Evolutionary conservation across 345 rosid genomes (phyloP).

Genomic region (Eucalyptus regnans): DNA sequence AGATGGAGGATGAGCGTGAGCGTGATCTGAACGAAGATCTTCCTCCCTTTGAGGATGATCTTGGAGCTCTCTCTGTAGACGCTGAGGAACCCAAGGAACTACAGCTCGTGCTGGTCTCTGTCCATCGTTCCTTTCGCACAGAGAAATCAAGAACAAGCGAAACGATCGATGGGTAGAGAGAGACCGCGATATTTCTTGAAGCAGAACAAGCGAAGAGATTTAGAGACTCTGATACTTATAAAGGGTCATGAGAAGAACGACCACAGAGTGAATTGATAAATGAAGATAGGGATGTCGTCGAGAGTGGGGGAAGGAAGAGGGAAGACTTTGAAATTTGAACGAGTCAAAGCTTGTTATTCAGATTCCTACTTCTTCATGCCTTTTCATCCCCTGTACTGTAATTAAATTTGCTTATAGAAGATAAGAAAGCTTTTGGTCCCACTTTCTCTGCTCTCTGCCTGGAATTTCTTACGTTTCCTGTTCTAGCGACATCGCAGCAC

Average conservation of each 20-base stretch:
- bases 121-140: conserved; percentile 10
- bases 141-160: neutral
- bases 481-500: no score
- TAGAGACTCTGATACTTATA: neutral
- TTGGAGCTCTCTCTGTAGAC: conserved; percentile 18
- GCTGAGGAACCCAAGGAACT: conserved; percentile 20
- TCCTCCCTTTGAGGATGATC: conserved; percentile 22
- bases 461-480: no score
- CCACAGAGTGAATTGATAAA: neutral
- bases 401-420: no score
- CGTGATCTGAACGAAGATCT: conserved; percentile 33
- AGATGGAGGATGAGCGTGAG: conserved; percentile 32
- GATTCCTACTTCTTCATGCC: no score
- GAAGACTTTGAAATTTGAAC: no score
- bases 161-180: neutral
- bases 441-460: no score
- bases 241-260: neutral
- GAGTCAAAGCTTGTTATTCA: no score
- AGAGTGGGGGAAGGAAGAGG: neutral
- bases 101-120: conserved; percentile 28
- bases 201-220: neutral
- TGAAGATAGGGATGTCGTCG: neutral
- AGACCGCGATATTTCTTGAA: neutral
- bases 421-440: no score
- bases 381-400: no score